Evolutionary conservation across 768 basidiomycete genomes (phyloP).

Genomic region (Guyanaporus albipodus): DNA sequence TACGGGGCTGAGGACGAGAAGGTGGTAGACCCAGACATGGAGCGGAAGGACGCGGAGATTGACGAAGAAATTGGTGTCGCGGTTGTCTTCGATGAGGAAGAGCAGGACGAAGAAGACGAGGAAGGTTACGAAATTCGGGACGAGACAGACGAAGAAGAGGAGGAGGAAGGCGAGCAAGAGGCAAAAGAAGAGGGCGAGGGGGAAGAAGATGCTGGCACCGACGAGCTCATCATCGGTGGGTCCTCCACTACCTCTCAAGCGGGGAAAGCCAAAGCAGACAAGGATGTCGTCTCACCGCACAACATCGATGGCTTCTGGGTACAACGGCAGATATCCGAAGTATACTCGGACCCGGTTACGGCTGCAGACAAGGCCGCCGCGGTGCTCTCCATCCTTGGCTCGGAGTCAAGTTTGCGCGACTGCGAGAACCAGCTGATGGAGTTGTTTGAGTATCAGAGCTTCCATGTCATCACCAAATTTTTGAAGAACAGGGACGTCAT

Average conservation of each 20-base stretch:
- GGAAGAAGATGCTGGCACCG: conserved; percentile 50
- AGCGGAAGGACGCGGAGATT: conserved; percentile 81
- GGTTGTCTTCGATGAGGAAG: conserved; percentile 96
- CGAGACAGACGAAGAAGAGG: conserved; percentile 74
- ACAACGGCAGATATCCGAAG: conserved; percentile 85
- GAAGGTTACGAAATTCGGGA: conserved; percentile 85
- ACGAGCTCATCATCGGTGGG: conserved; percentile 78
- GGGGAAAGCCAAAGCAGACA: conserved; percentile 55
- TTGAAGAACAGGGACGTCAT: conserved; percentile 94
- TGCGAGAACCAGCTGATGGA: conserved; percentile 97
- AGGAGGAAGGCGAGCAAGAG: conserved; percentile 46
- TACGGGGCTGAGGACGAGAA: conserved; percentile 85
- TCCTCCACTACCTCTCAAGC: conserved; percentile 46
- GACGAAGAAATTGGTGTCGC: conserved; percentile 98
- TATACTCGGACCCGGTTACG: conserved; percentile 92
- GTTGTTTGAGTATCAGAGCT: conserved; percentile 89
- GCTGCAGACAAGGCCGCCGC: conserved; percentile 86
- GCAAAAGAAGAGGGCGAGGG: conserved; percentile 40
- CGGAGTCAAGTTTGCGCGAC: conserved; percentile 85
- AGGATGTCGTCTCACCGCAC: conserved; percentile 83
- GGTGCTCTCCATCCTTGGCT: conserved; percentile 81
- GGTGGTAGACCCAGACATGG: conserved; percentile 74
- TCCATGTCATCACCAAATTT: conserved; percentile 85
- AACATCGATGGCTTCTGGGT: conserved; percentile 98
- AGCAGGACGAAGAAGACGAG: conserved; percentile 90